Conservation (phyloP, 2,329 filamentous ascomycete species). For the Reticulascus tulasneorum region DNA sequence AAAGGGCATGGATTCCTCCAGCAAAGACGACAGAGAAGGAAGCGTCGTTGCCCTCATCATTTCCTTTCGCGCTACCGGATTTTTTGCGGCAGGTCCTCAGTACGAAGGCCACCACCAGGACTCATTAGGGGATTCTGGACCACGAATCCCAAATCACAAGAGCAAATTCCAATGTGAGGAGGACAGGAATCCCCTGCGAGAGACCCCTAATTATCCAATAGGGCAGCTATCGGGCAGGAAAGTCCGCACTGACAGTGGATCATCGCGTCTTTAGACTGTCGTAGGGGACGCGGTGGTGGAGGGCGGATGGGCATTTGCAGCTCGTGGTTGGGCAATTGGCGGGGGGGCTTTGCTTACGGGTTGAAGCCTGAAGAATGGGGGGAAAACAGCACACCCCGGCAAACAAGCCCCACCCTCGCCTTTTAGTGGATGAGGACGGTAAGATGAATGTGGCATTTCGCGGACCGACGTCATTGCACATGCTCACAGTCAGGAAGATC, state of each 20-base stretch:
- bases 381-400: too few relatives aligned
- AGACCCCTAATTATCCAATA: conserved; percentile 4
- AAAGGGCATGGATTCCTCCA: too few relatives aligned
- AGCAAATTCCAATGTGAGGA: neutral
- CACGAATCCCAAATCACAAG: conserved; percentile 4
- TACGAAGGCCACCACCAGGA: too few relatives aligned
- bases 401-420: too few relatives aligned
- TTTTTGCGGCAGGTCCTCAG: too few relatives aligned
- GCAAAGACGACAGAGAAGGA: too few relatives aligned
- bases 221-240: conserved; percentile 11
- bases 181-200: conserved; percentile 3
- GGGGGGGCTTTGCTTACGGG: too few relatives aligned
- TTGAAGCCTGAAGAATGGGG: too few relatives aligned
- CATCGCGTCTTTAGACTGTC: conserved; percentile 1
- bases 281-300: neutral
- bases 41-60: too few relatives aligned
- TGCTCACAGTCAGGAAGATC: conserved; percentile 8
- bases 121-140: too few relatives aligned
- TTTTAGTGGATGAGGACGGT: too few relatives aligned
- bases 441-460: conserved; percentile 5
- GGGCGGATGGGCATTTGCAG: neutral
- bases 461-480: conserved; percentile 13
- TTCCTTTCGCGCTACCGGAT: too few relatives aligned
- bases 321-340: conserved; percentile 7
- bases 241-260: conserved; percentile 3